Evolutionary conservation across 108 stramenopile species (phyloP).

Genomic region (Hondaea fermentalgiana): DNA sequence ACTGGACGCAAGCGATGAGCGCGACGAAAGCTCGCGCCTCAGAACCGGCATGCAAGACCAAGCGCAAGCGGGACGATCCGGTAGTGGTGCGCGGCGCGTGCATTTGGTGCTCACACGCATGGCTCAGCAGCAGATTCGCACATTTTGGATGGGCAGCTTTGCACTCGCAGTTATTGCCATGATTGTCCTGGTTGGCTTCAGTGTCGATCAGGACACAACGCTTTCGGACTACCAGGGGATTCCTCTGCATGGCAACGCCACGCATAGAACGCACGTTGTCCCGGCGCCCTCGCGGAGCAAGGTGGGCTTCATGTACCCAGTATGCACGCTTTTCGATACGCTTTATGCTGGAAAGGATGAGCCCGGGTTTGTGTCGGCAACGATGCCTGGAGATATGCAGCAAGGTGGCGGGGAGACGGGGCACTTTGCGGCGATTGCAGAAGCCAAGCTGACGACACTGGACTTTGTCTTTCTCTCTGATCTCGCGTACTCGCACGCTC

Average conservation of each 20-base stretch:
- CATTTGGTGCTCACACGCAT: not conserved
- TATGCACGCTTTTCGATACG: not conserved
- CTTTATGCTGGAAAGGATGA: not conserved
- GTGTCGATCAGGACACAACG: not conserved
- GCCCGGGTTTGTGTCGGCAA: not conserved
- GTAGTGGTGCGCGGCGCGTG: not conserved
- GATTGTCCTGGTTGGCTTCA: not conserved
- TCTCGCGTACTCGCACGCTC: not conserved
- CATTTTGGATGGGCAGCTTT: not conserved
- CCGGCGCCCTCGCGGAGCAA: no score
- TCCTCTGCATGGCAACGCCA: not conserved
- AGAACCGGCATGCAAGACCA: no score
- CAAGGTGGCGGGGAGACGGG: no score
- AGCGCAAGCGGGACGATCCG: no score
- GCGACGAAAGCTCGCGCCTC: not conserved
- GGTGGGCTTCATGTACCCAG: not conserved
- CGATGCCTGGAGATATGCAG: not conserved
- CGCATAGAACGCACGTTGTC: not conserved
- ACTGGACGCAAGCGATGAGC: not conserved
- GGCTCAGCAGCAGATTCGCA: not conserved
- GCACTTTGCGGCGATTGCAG: not conserved
- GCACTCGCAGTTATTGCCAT: not conserved
- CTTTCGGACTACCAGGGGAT: not conserved
- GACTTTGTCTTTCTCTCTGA: slow-evolving; percentile 3
- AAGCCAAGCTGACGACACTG: not conserved